These are phyloP conservation scores for Penicillium robsamsonii DNA, from an alignment of 495 filamentous ascomycete genomes.

Conservation along the genomic window DNA sequence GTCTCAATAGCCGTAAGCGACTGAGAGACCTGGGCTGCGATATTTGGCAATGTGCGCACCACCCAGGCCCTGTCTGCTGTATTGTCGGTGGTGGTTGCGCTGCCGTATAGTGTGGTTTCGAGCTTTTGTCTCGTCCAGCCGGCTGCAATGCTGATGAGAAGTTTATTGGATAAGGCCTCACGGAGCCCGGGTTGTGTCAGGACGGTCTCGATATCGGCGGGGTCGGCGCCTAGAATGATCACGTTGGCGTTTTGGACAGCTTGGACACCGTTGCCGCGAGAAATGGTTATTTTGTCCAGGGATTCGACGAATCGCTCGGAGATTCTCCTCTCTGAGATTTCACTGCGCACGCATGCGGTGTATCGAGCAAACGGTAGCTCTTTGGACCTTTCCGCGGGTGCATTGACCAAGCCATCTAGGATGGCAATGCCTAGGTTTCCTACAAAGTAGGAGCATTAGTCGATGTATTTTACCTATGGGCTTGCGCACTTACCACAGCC, in stretches of 20 bases:
- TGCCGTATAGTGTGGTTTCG: constrained; percentile 30
- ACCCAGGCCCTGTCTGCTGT: constrained; percentile 24
- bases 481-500: constrained; percentile 33
- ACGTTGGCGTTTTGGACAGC: constrained; percentile 27
- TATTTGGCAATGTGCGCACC: constrained; percentile 41
- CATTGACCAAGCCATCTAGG: constrained; percentile 30
- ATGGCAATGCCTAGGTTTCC: constrained; percentile 42
- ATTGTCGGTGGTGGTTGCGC: constrained; percentile 15
- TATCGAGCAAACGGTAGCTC: constrained; percentile 25
- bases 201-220: constrained; percentile 26
- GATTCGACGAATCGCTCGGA: constrained; percentile 18
- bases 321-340: constrained; percentile 20
- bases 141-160: constrained; percentile 45
- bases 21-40: constrained; percentile 38
- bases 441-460: constrained; percentile 10
- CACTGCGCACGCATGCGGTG: constrained; percentile 37
- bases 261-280: constrained; percentile 17
- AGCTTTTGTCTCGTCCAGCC: constrained; percentile 38
- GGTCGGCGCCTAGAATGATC: constrained; percentile 36
- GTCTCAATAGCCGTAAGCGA: constrained; percentile 39
- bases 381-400: constrained; percentile 3
- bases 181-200: constrained; percentile 25
- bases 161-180: constrained; percentile 27
- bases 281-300: constrained; percentile 17
- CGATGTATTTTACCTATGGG: not conserved